Conservation (phyloP, 2,329 filamentous ascomycete genomes). For the Lasiodiplodia citricola region DNA sequence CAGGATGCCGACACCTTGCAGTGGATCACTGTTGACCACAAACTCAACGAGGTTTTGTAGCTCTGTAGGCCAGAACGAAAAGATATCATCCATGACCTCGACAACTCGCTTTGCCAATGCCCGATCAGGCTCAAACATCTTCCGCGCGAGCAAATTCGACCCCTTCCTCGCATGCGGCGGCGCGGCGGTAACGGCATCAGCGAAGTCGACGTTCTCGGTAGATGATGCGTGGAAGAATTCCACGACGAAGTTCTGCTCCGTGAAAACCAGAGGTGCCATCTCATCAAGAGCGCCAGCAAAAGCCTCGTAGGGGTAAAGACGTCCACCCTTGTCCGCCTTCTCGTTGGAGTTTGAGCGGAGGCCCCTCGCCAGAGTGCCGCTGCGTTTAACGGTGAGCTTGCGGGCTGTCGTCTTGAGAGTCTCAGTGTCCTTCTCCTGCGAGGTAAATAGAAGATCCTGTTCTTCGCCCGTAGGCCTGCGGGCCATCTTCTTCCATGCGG, state of each 20-base stretch:
- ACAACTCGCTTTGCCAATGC: conserved; percentile 82
- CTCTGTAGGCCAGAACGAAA: conserved; percentile 79
- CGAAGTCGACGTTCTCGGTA: conserved; percentile 79
- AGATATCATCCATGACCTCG: conserved; percentile 88
- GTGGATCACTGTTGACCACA: conserved; percentile 77
- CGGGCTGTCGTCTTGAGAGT: conserved; percentile 71
- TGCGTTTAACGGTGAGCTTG: conserved; percentile 92
- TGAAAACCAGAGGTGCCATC: conserved; percentile 79
- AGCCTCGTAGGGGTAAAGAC: conserved; percentile 77
- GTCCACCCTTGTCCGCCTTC: conserved; percentile 65
- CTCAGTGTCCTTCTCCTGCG: conserved; percentile 87
- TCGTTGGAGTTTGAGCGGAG: conserved; percentile 72
- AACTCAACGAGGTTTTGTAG: conserved; percentile 82
- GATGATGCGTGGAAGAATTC: conserved; percentile 97
- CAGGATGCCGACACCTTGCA: conserved; percentile 91
- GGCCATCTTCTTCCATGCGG: conserved; percentile 79
- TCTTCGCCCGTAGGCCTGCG: conserved; percentile 79
- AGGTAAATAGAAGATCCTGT: conserved; percentile 83
- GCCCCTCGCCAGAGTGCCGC: conserved; percentile 80
- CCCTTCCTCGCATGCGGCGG: conserved; percentile 72
- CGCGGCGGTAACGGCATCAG: conserved; percentile 73
- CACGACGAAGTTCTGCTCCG: conserved; percentile 97
- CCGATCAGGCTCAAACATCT: conserved; percentile 86
- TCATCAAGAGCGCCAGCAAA: conserved; percentile 83
- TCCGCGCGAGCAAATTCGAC: conserved; percentile 73